Conservation (phyloP, 2,329 filamentous ascomycete genomes). For the Cytospora piceae region DNA sequence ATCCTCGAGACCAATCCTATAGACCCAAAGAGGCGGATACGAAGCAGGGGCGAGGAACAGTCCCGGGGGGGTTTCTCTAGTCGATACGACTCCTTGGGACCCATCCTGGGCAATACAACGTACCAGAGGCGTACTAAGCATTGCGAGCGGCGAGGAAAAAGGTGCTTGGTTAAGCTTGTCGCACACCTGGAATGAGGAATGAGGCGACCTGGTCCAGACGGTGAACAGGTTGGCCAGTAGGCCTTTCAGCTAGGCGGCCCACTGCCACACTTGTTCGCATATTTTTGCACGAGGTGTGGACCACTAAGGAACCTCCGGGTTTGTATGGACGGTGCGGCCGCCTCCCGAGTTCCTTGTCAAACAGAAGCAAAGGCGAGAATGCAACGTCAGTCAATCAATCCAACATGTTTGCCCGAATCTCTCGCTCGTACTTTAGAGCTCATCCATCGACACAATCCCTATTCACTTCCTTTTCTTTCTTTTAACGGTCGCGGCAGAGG, state of each 20-base stretch:
- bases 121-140: slow-evolving; percentile 6
- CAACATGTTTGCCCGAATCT: slow-evolving; percentile 9
- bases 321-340: slow-evolving; percentile 14
- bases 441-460: not conserved
- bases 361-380: slow-evolving; percentile 24
- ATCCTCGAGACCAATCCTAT: not conserved
- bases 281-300: slow-evolving; percentile 21
- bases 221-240: slow-evolving; percentile 6
- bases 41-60: not conserved
- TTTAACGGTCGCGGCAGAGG: slow-evolving; percentile 5
- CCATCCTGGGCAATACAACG: slow-evolving; percentile 21
- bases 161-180: slow-evolving; percentile 4
- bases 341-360: slow-evolving; percentile 7
- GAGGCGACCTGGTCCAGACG: slow-evolving; percentile 4
- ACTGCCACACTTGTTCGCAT: slow-evolving; percentile 17
- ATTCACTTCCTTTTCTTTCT: not conserved
- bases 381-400: slow-evolving; percentile 16
- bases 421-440: not conserved
- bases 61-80: slow-evolving; percentile 16
- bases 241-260: slow-evolving; percentile 8
- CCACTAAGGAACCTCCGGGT: slow-evolving; percentile 1
- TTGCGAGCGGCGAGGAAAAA: slow-evolving; percentile 6
- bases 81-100: slow-evolving; percentile 23
- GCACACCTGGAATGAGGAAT: slow-evolving; percentile 13
- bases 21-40: not conserved